These are phyloP conservation scores for Salvia rosmarinus DNA, from an alignment of 257 asterid species.

Conservation along the genomic window DNA sequence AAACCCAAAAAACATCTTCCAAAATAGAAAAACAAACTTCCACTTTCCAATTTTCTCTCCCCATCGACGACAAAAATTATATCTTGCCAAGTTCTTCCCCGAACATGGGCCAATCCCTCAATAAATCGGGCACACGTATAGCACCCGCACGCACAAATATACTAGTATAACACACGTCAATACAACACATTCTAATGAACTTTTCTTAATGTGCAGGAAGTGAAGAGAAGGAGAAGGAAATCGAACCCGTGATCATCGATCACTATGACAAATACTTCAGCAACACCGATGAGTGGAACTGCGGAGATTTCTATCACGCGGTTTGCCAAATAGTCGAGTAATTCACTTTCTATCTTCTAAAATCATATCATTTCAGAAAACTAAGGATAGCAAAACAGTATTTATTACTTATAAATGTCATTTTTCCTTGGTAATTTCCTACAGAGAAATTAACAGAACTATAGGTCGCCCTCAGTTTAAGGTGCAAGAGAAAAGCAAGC, in stretches of 20 bases:
- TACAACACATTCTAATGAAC: too few relatives aligned
- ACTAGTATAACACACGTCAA: too few relatives aligned
- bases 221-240: slow-evolving; percentile 48
- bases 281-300: slow-evolving; percentile 41
- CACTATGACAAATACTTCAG: slow-evolving; percentile 56
- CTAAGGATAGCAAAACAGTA: not conserved
- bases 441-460: slow-evolving; percentile 66
- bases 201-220: slow-evolving; percentile 45
- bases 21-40: not conserved
- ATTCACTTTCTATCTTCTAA: not conserved
- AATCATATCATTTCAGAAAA: not conserved
- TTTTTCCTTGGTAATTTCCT: not conserved
- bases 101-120: slow-evolving; percentile 58
- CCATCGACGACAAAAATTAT: not conserved
- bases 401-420: not conserved
- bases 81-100: not conserved
- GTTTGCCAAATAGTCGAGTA: slow-evolving; percentile 75
- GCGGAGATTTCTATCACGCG: slow-evolving; percentile 66
- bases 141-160: too few relatives aligned
- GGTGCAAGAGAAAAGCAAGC: slow-evolving; percentile 51
- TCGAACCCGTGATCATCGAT: slow-evolving; percentile 43
- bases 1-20: not conserved
- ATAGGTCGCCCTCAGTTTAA: slow-evolving; percentile 66
- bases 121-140: slow-evolving; percentile 59
- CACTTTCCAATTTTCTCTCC: not conserved